Percentiles rank a stretch among this genome's conserved stretches.
phyloP scores from a whole-genome alignment of 1,284 basidiomycete genomes.

The Somion occarium region DNA sequence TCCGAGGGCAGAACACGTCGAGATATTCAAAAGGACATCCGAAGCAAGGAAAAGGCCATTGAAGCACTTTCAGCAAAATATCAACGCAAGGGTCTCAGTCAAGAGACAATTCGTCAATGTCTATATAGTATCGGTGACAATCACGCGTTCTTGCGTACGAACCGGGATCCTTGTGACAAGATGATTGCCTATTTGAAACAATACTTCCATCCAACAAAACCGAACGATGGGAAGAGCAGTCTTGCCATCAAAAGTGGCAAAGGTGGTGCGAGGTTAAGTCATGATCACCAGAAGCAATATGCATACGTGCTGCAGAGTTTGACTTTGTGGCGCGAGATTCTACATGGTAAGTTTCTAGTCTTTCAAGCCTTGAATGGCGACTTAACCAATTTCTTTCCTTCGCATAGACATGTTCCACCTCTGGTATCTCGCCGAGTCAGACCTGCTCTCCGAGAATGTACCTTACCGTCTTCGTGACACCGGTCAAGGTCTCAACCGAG shows the following conservation, averaged over 20 bases:
- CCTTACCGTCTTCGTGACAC: constrained; percentile 77
- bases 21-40: constrained; percentile 76
- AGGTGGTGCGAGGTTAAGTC: constrained; percentile 71
- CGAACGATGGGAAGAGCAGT: constrained; percentile 55
- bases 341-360: constrained; percentile 52
- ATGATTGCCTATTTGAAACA: constrained; percentile 74
- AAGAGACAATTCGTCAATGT: constrained; percentile 68
- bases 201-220: constrained; percentile 67
- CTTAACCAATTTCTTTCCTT: background rate
- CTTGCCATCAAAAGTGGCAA: constrained; percentile 74
- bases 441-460: constrained; percentile 67
- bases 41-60: constrained; percentile 74
- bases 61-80: constrained; percentile 65
- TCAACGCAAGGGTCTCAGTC: constrained; percentile 46
- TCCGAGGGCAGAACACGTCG: constrained; percentile 64
- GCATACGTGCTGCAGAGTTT: constrained; percentile 78
- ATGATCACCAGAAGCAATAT: constrained; percentile 79
- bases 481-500: constrained; percentile 78
- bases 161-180: constrained; percentile 78
- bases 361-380: background rate
- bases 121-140: constrained; percentile 83
- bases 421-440: constrained; percentile 75
- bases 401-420: constrained; percentile 74
- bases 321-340: constrained; percentile 77
- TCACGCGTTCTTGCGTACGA: constrained; percentile 75